Percentiles rank a stretch among this genome's conserved stretches.
phyloP scores from a whole-genome alignment of 2,329 filamentous ascomycete genomes.

The Colletotrichum noveboracense region DNA sequence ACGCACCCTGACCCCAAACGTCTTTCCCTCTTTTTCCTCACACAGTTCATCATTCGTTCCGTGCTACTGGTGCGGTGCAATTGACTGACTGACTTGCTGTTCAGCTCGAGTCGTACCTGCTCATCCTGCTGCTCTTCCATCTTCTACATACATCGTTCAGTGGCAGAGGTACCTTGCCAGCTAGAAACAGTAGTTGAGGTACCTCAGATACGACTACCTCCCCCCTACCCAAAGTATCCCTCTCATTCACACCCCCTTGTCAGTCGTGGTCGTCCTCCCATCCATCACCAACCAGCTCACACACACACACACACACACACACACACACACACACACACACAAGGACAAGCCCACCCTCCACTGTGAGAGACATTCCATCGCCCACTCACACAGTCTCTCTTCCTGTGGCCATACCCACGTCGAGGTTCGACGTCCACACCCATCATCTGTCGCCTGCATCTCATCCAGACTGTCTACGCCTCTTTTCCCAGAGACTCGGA shows the following conservation, averaged over 20 bases:
- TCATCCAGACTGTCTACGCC: slow-evolving; percentile 9
- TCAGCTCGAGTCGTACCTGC: neutral
- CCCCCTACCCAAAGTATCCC: neutral
- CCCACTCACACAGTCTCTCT: slow-evolving; percentile 5
- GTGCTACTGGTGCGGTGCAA: neutral
- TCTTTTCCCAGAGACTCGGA: slow-evolving; percentile 18
- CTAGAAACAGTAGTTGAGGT: neutral
- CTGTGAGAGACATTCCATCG: slow-evolving; percentile 7
- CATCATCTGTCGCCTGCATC: slow-evolving; percentile 18
- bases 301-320: neutral
- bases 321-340: neutral
- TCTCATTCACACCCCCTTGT: neutral
- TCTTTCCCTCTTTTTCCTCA: neutral
- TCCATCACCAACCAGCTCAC: slow-evolving; percentile 12
- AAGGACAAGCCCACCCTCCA: slow-evolving; percentile 19
- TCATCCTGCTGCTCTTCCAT: neutral
- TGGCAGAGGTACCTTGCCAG: neutral
- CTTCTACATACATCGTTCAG: neutral
- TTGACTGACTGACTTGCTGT: neutral
- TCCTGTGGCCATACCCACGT: slow-evolving; percentile 7
- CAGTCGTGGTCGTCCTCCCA: neutral
- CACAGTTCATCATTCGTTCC: neutral
- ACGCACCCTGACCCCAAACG: neutral
- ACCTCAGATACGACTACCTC: slow-evolving; percentile 17
- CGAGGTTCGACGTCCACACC: neutral